Evolutionary conservation across 1,139 yeast species (phyloP), one percentile per base, ranked within the genome.

Genomic region (Candida sanyaensis): DNA sequence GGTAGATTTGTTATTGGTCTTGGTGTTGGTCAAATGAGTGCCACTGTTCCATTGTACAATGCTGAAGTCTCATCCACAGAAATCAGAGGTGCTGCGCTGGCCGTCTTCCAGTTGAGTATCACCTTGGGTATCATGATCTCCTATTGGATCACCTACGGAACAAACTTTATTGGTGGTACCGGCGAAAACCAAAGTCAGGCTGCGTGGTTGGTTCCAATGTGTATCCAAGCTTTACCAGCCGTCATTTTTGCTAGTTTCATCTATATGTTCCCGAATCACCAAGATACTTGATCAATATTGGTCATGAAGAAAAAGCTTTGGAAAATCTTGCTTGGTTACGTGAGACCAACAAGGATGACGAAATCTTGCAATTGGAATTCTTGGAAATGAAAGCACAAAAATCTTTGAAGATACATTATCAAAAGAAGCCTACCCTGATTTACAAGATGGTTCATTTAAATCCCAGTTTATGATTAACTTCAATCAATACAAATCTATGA

Each of bases 131-230:
- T 87, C 45, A 73, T 81, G 62, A 65, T 83, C 51, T 85, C 89
- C 5, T 84, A 86, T 66, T 85, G 89, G 88, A 70, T 83, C 53
- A 88, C 83, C 58, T 86, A 82, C 58, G 92, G 91, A 23, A 56
- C 59, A 11, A 56, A 58, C 38, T 58, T 46, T 41, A 57, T 58
- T 53, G 62, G 62, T 41, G 62, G 62, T 26, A 55, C 58, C 12
- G 57, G 57, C 37, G 54, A 45, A 60, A 81, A 78, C 45, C 62
- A 68, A 55, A 61, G 72, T 37, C 66, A 86, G 52, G 72, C 81
- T n/a, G 45, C 60, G 30, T 63, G 64, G 61, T 58, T 67, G 50
- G 51, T 64, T 28, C 69, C 66, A 30, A 55, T 63, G 24, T 66
- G 65, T 30, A 46, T 62, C 37, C 68, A 64, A 53, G 55, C 61